phyloP scores from a whole-genome alignment of 2,329 filamentous ascomycete genomes.

The Pseudogymnoascus sp. region DNA sequence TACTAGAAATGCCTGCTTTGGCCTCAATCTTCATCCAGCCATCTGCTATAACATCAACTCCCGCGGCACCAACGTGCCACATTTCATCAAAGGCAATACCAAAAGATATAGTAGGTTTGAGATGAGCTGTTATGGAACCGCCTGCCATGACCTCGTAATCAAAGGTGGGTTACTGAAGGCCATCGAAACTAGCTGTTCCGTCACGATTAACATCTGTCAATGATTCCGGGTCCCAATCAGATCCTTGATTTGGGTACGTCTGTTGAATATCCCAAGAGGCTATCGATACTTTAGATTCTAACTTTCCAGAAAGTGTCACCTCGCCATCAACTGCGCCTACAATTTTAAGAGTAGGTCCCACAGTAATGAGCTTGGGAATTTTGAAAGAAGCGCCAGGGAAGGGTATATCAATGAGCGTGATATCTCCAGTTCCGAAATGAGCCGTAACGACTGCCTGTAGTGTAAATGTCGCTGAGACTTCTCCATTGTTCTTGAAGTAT shows the following conservation, averaged over 20 bases:
- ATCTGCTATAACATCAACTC: not conserved
- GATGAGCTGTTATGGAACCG: not conserved
- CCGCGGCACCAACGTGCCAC: not conserved
- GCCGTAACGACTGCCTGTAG: conserved; percentile 6
- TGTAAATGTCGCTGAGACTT: conserved; percentile 8
- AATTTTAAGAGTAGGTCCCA: conserved; percentile 27
- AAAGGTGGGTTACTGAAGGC: not conserved
- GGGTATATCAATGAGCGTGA: conserved; percentile 17
- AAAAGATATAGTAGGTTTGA: not conserved
- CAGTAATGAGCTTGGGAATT: conserved; percentile 26
- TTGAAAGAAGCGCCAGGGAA: conserved; percentile 25
- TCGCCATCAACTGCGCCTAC: conserved; percentile 19
- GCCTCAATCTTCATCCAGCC: not conserved
- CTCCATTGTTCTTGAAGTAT: not conserved
- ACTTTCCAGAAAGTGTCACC: conserved; percentile 18
- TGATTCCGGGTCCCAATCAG: not conserved
- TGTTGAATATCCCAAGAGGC: conserved; percentile 21
- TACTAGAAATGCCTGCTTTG: not conserved
- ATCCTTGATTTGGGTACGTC: not conserved
- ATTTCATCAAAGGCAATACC: not conserved
- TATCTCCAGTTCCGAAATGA: conserved; percentile 17
- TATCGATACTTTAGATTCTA: conserved; percentile 24
- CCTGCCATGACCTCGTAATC: not conserved
- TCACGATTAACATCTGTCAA: not conserved
- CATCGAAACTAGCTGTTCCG: not conserved